Evolutionary conservation across 495 filamentous ascomycete species (phyloP).

Genomic region (Aeminium ludgeri): DNA sequence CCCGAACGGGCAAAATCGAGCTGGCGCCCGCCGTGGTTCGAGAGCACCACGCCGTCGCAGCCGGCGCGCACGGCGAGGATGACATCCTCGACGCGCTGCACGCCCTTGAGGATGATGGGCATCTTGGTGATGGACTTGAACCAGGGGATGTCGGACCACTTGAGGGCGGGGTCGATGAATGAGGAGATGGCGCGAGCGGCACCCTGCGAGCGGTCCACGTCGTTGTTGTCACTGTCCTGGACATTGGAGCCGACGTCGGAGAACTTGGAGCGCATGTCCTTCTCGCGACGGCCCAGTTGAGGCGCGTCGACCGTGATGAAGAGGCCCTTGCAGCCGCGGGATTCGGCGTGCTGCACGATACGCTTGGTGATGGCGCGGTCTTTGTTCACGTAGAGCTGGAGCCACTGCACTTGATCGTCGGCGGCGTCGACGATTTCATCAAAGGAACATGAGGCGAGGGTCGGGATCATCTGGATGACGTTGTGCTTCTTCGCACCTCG

Average conservation of each 20-base stretch:
- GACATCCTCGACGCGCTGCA: slow-evolving; percentile 91
- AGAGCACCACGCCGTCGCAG: slow-evolving; percentile 84
- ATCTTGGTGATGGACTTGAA: slow-evolving; percentile 84
- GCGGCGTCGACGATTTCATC: slow-evolving; percentile 89
- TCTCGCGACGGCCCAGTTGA: slow-evolving; percentile 85
- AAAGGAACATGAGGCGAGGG: slow-evolving; percentile 91
- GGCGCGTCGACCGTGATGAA: slow-evolving; percentile 99
- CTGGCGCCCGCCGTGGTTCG: slow-evolving; percentile 95
- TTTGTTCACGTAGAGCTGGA: slow-evolving; percentile 98
- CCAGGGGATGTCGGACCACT: slow-evolving; percentile 92
- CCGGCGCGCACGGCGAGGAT: slow-evolving; percentile 65
- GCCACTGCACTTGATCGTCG: slow-evolving; percentile 80
- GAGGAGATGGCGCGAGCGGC: slow-evolving; percentile 82
- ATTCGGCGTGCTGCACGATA: slow-evolving; percentile 84
- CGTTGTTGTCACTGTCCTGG: slow-evolving; percentile 42
- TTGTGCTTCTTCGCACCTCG: slow-evolving; percentile 67
- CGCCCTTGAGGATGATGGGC: slow-evolving; percentile 94
- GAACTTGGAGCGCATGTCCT: slow-evolving; percentile 90
- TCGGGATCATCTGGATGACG: slow-evolving; percentile 93
- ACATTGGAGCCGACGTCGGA: slow-evolving; percentile 71
- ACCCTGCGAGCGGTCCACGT: slow-evolving; percentile 72
- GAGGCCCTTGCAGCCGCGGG: slow-evolving; percentile 80
- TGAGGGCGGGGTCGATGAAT: slow-evolving; percentile 85
- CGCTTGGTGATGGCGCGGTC: slow-evolving; percentile 77
- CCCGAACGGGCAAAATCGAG: slow-evolving; percentile 81